Conservation (phyloP, 495 filamentous ascomycete species). For the Letharia columbiana region DNA sequence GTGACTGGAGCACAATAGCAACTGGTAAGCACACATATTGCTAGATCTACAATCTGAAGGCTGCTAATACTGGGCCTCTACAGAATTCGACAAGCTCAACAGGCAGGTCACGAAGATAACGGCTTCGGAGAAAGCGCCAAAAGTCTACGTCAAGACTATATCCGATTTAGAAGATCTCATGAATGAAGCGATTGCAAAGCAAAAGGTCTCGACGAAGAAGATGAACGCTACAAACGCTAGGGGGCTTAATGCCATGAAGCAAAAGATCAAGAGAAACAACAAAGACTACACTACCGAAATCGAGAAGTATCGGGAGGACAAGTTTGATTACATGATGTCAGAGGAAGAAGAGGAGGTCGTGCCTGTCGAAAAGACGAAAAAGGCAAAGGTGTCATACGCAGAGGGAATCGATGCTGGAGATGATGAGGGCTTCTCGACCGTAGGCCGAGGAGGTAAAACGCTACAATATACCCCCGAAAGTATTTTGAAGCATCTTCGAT, state of each 20-base stretch:
- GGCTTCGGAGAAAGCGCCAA: constrained; percentile 69
- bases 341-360: constrained; percentile 62
- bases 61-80: constrained; percentile 7
- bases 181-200: constrained; percentile 86
- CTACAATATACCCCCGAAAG: constrained; percentile 91
- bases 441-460: constrained; percentile 77
- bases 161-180: constrained; percentile 92
- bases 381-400: constrained; percentile 44
- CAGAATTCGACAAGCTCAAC: constrained; percentile 97
- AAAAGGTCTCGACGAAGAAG: constrained; percentile 94
- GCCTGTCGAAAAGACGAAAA: constrained; percentile 38
- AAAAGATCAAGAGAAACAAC: constrained; percentile 96
- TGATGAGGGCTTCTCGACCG: constrained; percentile 78
- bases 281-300: constrained; percentile 84
- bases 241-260: constrained; percentile 92
- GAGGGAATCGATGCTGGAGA: constrained; percentile 34
- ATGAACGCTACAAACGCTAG: constrained; percentile 95
- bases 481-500: constrained; percentile 90
- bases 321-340: constrained; percentile 78
- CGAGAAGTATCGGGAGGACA: constrained; percentile 75
- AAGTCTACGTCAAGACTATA: constrained; percentile 84
- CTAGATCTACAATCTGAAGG: not conserved
- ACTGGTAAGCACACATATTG: constrained; percentile 50
- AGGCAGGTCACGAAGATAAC: constrained; percentile 73
- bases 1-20: constrained; percentile 90